Evolutionary conservation across 1,284 basidiomycete genomes (phyloP), one percentile per base, ranked within the genome.

Genomic region (Puccinia novopanici): DNA sequence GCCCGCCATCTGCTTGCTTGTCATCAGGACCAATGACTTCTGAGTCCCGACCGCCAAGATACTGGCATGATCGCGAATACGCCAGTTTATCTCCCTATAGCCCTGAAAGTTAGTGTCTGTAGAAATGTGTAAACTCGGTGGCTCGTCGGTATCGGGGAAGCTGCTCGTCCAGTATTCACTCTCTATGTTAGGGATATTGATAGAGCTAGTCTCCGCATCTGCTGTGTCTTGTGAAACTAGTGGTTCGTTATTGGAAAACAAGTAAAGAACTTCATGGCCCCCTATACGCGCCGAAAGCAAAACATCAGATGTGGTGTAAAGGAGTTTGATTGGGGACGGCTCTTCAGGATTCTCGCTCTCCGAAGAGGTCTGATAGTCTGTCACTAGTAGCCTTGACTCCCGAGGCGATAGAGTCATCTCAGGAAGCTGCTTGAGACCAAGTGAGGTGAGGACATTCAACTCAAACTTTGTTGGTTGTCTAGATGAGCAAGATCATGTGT

Each of bases 241-340:
- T 19, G 34, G 30, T 55, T 68, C 37, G 45, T n/a, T 17, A 45
- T 42, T 68, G 13, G 75, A 77, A 83, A 90, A 89, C 17, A 92
- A 86, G 86, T 92, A 90, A 6, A 93, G 86, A 30, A 92, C 87
- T 83, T 93, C 91, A 40, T 91, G 88, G 3, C 84, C 86, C 55
- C 89, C 91, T 79, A 93, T 92, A 19, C 84, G 87, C 13, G 91
- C 90, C 0, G 92, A 90, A 83, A 89, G 92, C 84, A 90, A 85
- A 45, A 93, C 86, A 74, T 89, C 88, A 0, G 91, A 91, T 13
- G 92, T 84, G 15, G 83, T 82, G 80, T 84, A 84, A 42, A 83
- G 70, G 9, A 82, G 76, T 19, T 75, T 82, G 30, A 79, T 82
- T 9, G 71, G 91, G 90, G 84, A 90, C 59, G 52, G 71, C 92